These are phyloP conservation scores for Metschnikowia reukaufii DNA, from an alignment of 805 yeast species.

Conservation along the genomic window DNA sequence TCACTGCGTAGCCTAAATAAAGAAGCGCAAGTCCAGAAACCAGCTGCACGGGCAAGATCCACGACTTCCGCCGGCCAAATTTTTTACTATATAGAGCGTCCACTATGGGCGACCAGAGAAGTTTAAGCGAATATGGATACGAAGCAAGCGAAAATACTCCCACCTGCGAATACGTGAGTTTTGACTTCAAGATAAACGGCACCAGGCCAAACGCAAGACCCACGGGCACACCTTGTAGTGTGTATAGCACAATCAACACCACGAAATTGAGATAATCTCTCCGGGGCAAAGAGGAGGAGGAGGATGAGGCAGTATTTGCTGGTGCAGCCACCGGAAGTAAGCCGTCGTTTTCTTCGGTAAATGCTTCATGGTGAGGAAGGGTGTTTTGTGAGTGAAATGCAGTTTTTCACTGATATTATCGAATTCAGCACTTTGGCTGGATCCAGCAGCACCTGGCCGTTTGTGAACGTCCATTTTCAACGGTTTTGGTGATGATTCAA, in stretches of 20 bases:
- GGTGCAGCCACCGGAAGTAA: constrained; percentile 27
- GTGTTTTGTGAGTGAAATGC: constrained; percentile 1
- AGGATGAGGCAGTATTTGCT: background rate
- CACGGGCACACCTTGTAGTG: constrained; percentile 94
- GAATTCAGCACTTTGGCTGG: background rate
- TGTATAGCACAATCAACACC: constrained; percentile 69
- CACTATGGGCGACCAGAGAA: constrained; percentile 94
- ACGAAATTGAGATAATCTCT: constrained; percentile 42
- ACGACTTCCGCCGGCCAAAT: constrained; percentile 81
- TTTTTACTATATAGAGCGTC: constrained; percentile 73
- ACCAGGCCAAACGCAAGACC: constrained; percentile 94
- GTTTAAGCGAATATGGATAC: constrained; percentile 89
- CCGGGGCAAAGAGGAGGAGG: constrained; percentile 5
- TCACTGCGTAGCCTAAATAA: constrained; percentile 58
- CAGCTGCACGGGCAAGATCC: constrained; percentile 93
- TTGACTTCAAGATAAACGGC: constrained; percentile 84
- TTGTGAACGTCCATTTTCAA: constrained; percentile 19
- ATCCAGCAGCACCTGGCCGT: constrained; percentile 4
- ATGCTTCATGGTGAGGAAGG: constrained; percentile 21
- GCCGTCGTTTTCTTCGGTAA: constrained; percentile 37
- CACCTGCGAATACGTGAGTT: constrained; percentile 81
- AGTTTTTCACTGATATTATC: constrained; percentile 6
- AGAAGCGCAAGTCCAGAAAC: constrained; percentile 71
- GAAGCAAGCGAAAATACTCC: constrained; percentile 91
- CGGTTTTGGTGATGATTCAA: background rate